phyloP scores from a whole-genome alignment of 306 rosid species.

The Rosa multiflora region DNA sequence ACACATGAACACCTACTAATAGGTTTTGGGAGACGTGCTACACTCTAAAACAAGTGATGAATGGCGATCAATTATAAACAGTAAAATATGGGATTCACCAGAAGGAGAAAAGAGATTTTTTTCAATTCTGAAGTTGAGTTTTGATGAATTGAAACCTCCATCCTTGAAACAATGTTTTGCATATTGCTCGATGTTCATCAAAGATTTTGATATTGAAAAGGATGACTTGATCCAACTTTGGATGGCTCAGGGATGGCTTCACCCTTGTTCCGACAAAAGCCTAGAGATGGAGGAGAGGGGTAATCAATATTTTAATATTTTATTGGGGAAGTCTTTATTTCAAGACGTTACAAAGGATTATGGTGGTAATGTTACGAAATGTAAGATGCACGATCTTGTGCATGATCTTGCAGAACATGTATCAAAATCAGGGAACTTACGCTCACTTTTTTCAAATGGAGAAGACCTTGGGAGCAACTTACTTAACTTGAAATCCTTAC shows the following conservation, averaged over 20 bases:
- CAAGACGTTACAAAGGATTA: too few relatives aligned
- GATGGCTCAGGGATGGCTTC: neutral
- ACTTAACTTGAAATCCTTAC: too few relatives aligned
- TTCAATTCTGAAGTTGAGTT: neutral
- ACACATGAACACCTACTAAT: too few relatives aligned
- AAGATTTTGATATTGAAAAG: neutral
- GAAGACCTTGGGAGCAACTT: too few relatives aligned
- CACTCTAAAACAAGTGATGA: neutral
- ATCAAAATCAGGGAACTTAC: too few relatives aligned
- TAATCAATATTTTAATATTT: too few relatives aligned
- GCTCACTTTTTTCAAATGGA: too few relatives aligned
- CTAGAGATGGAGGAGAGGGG: neutral
- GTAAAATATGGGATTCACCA: neutral
- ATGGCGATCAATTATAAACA: neutral
- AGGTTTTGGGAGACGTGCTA: neutral
- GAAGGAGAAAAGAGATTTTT: neutral
- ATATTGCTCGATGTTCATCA: neutral
- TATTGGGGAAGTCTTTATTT: too few relatives aligned
- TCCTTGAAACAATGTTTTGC: conserved; percentile 6
- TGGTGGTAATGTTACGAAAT: too few relatives aligned
- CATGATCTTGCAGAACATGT: too few relatives aligned
- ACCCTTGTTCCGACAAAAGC: neutral
- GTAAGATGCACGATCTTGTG: too few relatives aligned
- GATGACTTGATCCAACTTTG: conserved; percentile 3
- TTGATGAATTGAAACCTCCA: neutral